Evolutionary conservation across 805 yeast genomes (phyloP).

Genomic region (Kluyveromyces wickerhamii): DNA sequence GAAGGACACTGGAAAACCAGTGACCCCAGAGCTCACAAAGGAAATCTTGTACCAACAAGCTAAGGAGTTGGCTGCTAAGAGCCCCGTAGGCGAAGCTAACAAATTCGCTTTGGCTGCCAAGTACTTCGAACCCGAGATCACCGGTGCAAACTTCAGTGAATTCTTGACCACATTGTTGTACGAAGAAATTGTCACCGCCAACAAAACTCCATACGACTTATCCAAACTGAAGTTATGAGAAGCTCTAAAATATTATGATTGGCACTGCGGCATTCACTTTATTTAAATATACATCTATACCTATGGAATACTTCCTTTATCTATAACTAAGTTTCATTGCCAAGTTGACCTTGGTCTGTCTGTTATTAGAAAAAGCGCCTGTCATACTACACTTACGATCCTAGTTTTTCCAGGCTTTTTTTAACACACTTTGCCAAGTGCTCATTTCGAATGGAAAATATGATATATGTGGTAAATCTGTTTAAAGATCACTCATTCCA

Average conservation of each 20-base stretch:
- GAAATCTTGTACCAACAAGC: slow-evolving; percentile 56
- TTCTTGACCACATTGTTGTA: slow-evolving; percentile 71
- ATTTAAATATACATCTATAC: too few species aligned
- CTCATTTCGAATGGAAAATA: too few species aligned
- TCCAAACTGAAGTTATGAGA: slow-evolving; percentile 13
- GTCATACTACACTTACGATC: too few species aligned
- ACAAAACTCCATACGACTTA: slow-evolving; percentile 24
- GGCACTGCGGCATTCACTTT: slow-evolving; percentile 1
- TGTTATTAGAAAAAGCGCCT: too few species aligned
- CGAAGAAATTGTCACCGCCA: slow-evolving; percentile 44
- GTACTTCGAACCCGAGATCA: slow-evolving; percentile 64
- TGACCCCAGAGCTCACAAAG: slow-evolving; percentile 54
- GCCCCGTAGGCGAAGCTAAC: slow-evolving; percentile 42
- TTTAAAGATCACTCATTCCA: too few species aligned
- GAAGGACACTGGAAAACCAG: slow-evolving; percentile 48
- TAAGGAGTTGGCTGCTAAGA: slow-evolving; percentile 37
- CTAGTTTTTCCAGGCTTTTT: too few species aligned
- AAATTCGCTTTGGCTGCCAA: slow-evolving; percentile 63
- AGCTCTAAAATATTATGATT: background rate
- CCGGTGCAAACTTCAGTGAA: slow-evolving; percentile 65
- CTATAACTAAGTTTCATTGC: too few species aligned
- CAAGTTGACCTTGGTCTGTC: too few species aligned
- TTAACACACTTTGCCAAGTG: too few species aligned
- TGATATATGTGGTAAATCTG: too few species aligned
- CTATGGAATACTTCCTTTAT: too few species aligned